Conservation (phyloP, 2,329 filamentous ascomycete genomes). For the Hypoxylon sp. region DNA sequence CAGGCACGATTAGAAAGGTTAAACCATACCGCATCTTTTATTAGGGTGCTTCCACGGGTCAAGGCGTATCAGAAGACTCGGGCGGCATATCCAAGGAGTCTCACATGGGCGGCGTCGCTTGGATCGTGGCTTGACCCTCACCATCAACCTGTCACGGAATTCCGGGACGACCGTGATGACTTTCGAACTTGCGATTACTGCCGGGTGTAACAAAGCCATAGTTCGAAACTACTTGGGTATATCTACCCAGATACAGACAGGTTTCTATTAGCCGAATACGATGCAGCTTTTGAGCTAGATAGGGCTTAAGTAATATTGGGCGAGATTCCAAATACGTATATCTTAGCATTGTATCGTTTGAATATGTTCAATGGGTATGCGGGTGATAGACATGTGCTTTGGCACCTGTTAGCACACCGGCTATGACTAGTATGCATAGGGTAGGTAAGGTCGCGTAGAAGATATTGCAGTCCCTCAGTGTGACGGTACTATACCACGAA, state of each 20-base stretch:
- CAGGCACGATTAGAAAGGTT: background rate
- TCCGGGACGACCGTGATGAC: too few species aligned
- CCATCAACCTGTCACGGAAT: background rate
- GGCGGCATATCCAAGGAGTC: background rate
- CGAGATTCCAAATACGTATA: background rate
- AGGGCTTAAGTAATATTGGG: background rate
- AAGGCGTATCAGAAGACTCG: background rate
- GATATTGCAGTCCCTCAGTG: too few species aligned
- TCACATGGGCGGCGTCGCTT: background rate
- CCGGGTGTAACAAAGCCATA: background rate
- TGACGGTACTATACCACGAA: too few species aligned
- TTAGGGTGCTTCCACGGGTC: background rate
- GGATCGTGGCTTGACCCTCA: background rate
- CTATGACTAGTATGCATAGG: too few species aligned
- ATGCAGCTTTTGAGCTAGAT: background rate
- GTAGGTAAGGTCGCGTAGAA: too few species aligned
- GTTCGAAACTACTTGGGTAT: background rate
- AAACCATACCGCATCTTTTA: background rate
- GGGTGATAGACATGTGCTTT: too few species aligned
- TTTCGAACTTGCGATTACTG: background rate
- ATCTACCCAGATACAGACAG: background rate
- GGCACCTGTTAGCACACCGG: too few species aligned
- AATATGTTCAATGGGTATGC: too few species aligned
- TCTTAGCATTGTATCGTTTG: too few species aligned
- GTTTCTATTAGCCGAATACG: background rate